Percentiles rank a stretch among this genome's conserved stretches.
These are phyloP conservation scores for Penicillium simplicissimum DNA, from an alignment of 495 filamentous ascomycete species.

Conservation along the genomic window DNA sequence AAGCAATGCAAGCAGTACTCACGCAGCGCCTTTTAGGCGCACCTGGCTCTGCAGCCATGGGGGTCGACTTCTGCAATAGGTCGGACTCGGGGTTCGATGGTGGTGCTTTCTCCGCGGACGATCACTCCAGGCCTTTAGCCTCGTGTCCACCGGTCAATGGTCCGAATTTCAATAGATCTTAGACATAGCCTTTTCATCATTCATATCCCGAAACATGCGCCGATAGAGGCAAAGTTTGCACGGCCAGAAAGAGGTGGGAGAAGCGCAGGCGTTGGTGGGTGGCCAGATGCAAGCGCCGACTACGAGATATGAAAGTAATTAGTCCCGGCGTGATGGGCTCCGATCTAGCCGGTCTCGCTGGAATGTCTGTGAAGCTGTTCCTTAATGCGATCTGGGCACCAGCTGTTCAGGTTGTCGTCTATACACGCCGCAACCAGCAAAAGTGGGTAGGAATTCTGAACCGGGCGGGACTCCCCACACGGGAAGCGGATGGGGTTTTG, in stretches of 20 bases:
- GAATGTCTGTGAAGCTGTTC: background rate
- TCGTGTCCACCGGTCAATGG: conserved; percentile 36
- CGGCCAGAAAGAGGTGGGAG: background rate
- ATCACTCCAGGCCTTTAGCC: conserved; percentile 25
- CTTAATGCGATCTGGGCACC: background rate
- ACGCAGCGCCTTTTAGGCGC: conserved; percentile 81
- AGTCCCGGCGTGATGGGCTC: background rate
- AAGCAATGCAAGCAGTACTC: conserved; percentile 91
- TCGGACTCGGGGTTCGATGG: conserved; percentile 13
- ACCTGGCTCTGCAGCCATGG: conserved; percentile 36
- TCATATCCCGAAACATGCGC: background rate
- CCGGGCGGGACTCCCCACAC: conserved; percentile 30
- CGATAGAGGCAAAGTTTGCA: background rate
- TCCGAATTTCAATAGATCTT: conserved; percentile 16
- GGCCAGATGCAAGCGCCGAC: background rate
- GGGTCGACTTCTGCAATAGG: conserved; percentile 19
- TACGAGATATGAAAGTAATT: conserved; percentile 1
- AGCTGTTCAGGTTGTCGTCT: conserved; percentile 10
- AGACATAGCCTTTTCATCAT: conserved; percentile 20
- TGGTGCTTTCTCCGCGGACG: conserved; percentile 28
- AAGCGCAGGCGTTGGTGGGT: background rate
- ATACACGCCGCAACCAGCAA: conserved; percentile 11
- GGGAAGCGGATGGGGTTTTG: conserved; percentile 21
- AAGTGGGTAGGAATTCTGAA: conserved; percentile 13
- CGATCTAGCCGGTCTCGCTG: background rate